Evolutionary conservation across 352 stramenopile genomes (phyloP).

Genomic region (Plasmopara halstedii): DNA sequence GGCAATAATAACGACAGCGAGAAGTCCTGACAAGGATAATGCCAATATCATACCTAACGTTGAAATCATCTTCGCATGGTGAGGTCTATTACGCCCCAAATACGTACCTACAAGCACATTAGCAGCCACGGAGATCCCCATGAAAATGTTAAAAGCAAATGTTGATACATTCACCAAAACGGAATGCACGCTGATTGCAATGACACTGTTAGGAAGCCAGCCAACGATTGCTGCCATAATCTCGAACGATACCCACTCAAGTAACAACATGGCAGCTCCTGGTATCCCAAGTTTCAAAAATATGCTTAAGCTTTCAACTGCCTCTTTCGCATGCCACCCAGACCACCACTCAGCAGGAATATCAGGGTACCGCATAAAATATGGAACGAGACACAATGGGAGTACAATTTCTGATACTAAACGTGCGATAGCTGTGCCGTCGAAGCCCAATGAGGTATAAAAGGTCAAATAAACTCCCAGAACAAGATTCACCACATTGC

Average conservation of each 20-base stretch:
- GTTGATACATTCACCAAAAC: constrained; percentile 56
- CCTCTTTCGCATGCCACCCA: constrained; percentile 53
- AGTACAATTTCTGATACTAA: constrained; percentile 51
- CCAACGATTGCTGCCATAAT: constrained; percentile 68
- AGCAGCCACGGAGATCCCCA: constrained; percentile 66
- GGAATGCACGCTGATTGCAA: constrained; percentile 68
- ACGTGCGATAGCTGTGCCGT: constrained; percentile 72
- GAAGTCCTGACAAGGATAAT: constrained; percentile 29
- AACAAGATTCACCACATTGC: constrained; percentile 70
- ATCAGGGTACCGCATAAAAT: constrained; percentile 48
- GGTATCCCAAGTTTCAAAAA: constrained; percentile 70
- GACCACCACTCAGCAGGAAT: constrained; percentile 45
- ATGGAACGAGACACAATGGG: constrained; percentile 47
- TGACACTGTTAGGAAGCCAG: constrained; percentile 48
- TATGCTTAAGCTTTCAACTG: constrained; percentile 35
- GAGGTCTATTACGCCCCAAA: constrained; percentile 66
- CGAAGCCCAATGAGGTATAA: constrained; percentile 68
- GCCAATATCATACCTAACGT: constrained; percentile 58
- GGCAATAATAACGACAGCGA: constrained; percentile 38
- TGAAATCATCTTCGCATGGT: constrained; percentile 77
- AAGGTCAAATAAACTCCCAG: constrained; percentile 74
- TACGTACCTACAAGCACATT: constrained; percentile 81
- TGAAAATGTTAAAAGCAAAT: constrained; percentile 72
- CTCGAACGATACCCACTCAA: constrained; percentile 78
- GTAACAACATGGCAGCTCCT: constrained; percentile 57